Evolutionary conservation across 1,139 yeast genomes (phyloP), one percentile per base, ranked within the genome.

Genomic region (Nakaseomyces glabratus): DNA sequence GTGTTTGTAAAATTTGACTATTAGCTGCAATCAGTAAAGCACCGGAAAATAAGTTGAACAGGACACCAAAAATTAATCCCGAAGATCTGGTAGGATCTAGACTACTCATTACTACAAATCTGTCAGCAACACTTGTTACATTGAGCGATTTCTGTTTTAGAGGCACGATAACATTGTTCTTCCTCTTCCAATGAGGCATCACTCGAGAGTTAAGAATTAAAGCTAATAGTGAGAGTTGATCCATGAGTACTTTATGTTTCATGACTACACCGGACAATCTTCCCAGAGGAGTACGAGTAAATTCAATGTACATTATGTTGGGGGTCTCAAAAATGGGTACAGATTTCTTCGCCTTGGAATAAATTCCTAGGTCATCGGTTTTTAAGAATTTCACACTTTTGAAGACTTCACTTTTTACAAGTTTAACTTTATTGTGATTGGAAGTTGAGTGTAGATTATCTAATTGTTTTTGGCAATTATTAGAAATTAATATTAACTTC

Each of bases 231-330:
- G 73, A 70, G 90, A 90, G 84, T 54, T 90, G 98, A 48, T 85
- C 93, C 49, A 82, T 68, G 12, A 93, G 72, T 0, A 95, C 86
- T 40, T 85, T 67, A 52, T 90, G 97, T 20, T 93, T 81, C 54
- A 93, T 71, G 1, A 93, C 95, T 25, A 93, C 94, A 5, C 99
- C 99, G 36, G 95, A 69, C 22, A 86, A 61, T 47, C 88, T 94
- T 2, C 97, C 97, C 13, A 84, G 73, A 0, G 97, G 94, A 2
- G 93, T 81, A 46, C 93, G 70, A 0, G 93, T 76, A 54, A 82
- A 93, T 58, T 93, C 98, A 17, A 93, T 88, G 51, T 93, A 93
- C 0, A 97, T 96, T 42, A 90, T 63, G 51, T 84, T 93, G 6
- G 82, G 76, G 16, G 75, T 71, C 44, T 77, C 82, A 25, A 76